Percentiles rank a stretch among this genome's conserved stretches.
These are phyloP conservation scores for Ramichloridium luteum DNA, from an alignment of 2,329 filamentous ascomycete genomes.

Conservation along the genomic window DNA sequence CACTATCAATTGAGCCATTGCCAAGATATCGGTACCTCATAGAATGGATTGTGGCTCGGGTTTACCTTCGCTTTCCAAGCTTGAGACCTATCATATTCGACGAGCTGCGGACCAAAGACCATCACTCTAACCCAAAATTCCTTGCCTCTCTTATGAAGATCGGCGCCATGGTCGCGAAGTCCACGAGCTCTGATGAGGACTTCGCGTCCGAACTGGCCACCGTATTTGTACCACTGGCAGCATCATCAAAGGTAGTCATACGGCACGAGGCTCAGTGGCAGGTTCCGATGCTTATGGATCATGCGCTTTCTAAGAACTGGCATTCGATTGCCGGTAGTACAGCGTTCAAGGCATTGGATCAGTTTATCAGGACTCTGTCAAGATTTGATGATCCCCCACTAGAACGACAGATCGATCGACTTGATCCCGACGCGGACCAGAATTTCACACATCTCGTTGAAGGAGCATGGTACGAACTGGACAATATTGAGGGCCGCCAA, in stretches of 20 bases:
- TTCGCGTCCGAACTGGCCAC: constrained; percentile 30
- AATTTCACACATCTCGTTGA: constrained; percentile 34
- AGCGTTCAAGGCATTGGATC: constrained; percentile 31
- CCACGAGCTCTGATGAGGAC: constrained; percentile 24
- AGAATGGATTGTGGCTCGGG: constrained; percentile 37
- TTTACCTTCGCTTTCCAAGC: constrained; percentile 26
- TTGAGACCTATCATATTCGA: constrained; percentile 25
- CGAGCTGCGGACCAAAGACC: constrained; percentile 29
- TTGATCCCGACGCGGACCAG: constrained; percentile 33
- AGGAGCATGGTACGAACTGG: constrained; percentile 33
- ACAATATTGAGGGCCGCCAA: constrained; percentile 29
- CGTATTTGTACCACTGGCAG: constrained; percentile 31
- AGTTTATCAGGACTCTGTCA: constrained; percentile 33
- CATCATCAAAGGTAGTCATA: constrained; percentile 40
- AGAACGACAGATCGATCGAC: constrained; percentile 27
- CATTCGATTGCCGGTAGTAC: constrained; percentile 26
- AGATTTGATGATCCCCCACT: constrained; percentile 30
- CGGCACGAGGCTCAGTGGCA: constrained; percentile 42
- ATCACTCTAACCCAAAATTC: constrained; percentile 37
- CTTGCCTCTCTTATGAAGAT: constrained; percentile 38
- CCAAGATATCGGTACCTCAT: constrained; percentile 36
- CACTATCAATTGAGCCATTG: constrained; percentile 34
- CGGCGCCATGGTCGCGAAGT: constrained; percentile 30
- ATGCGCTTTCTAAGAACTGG: constrained; percentile 28
- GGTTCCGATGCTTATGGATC: constrained; percentile 33